These are phyloP conservation scores for Hypocreales sp. DNA, from an alignment of 2,329 filamentous ascomycete genomes.

Conservation along the genomic window DNA sequence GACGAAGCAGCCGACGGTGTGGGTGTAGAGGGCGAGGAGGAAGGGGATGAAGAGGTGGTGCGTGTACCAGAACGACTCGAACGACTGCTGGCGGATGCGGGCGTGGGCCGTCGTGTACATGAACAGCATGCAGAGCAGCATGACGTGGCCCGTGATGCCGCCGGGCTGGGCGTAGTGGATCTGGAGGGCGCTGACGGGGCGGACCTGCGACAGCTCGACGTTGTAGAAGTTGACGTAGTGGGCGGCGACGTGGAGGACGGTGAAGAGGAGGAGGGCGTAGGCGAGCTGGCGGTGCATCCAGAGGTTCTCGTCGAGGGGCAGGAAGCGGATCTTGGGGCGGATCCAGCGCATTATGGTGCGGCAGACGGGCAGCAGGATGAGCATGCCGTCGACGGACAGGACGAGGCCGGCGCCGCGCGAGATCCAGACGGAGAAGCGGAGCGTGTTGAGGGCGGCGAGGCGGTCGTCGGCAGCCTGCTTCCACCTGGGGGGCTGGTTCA, in stretches of 20 bases:
- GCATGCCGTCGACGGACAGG: conserved; percentile 66
- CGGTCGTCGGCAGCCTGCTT: conserved; percentile 56
- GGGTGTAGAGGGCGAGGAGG: conserved; percentile 83
- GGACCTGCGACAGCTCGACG: conserved; percentile 71
- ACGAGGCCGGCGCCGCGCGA: conserved; percentile 85
- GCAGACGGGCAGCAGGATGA: conserved; percentile 91
- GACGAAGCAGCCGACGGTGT: conserved; percentile 92
- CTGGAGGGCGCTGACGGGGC: conserved; percentile 65
- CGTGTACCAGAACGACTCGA: conserved; percentile 98
- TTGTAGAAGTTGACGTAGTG: conserved; percentile 99
- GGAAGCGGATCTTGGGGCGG: conserved; percentile 71
- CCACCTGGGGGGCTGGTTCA: conserved; percentile 50
- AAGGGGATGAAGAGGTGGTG: conserved; percentile 98
- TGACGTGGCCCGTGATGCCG: conserved; percentile 89
- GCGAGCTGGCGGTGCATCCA: conserved; percentile 96
- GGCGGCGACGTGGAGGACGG: conserved; percentile 55
- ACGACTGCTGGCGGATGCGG: conserved; percentile 90
- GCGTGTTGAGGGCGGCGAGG: conserved; percentile 62
- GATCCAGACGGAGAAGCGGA: conserved; percentile 86
- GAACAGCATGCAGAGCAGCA: conserved; percentile 97
- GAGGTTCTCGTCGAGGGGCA: conserved; percentile 89
- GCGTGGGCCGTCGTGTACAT: conserved; percentile 95
- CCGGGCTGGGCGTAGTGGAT: conserved; percentile 85
- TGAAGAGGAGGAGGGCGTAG: conserved; percentile 76
- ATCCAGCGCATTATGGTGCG: conserved; percentile 73